Evolutionary conservation across 306 rosid species (phyloP), one percentile per base, ranked within the genome.

Genomic region (Delonix regia): DNA sequence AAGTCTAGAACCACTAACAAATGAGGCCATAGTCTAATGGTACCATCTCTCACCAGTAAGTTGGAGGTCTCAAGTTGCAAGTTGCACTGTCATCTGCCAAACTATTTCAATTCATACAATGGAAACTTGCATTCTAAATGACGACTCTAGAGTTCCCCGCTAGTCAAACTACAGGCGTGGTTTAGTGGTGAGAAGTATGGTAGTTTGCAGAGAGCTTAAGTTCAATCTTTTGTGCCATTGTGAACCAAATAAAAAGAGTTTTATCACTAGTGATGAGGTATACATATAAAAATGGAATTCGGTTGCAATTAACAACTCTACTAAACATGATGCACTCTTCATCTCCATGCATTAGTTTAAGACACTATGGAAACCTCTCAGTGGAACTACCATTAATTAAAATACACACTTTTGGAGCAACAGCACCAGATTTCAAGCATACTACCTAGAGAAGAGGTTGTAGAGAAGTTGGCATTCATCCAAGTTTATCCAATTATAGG

Each of bases 271-370:
- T 51, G 27, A 70, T 48, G 25, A 75, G 48, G 49, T 57, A 55
- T 25, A 68, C 42, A 33, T 57, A 34, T 60, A 15, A 53, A 51
- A 81, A 69, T 44, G 11, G 18, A 42, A 9, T 51, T 57, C 51
- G 49, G 42, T 41, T 60, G 38, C 57, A 19, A 18, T 0, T 13
- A 25, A 25, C 44, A 36, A 33, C 39, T 66, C 11, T 42, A 21
- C 33, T 60, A 47, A 45, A 51, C 70, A 56, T 14, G 15, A 39
- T 2, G 49, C 42, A 60, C n/a, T n/a, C n/a, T n/a, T n/a, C n/a
- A n/a, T n/a, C n/a, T 36, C 34, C 76, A 45, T 47, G 65, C 64
- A 68, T 67, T 66, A 42, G 19, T 52, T 42, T 52, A 73, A 80
- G 83, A 53, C 42, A 39, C 47, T 9, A 55, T 7, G 47, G 34